Percentiles rank a stretch among this genome's conserved stretches.
phyloP scores from a whole-genome alignment of 345 rosid genomes.

The Triadica sebifera region DNA sequence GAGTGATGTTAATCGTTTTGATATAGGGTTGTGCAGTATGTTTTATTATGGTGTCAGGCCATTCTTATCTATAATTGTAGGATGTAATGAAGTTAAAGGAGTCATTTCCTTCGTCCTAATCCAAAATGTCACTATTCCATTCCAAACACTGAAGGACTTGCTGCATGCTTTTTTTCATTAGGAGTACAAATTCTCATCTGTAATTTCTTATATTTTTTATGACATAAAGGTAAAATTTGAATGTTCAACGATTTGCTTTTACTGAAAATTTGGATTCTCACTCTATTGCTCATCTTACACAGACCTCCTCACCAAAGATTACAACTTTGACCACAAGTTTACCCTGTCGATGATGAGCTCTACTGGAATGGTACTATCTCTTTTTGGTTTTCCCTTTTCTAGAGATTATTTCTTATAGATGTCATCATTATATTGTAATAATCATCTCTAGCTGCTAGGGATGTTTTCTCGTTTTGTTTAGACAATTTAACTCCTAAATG shows the following conservation, averaged over 20 bases:
- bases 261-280: slow-evolving; percentile 4
- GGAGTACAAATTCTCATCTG: not conserved
- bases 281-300: slow-evolving; percentile 29
- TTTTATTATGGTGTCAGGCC: not conserved
- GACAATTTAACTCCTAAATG: not conserved
- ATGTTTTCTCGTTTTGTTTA: not conserved
- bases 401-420: not conserved
- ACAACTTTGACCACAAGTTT: slow-evolving; percentile 71
- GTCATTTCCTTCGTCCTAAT: not conserved
- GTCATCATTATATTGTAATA: not conserved
- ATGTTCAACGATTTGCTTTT: not conserved
- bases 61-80: not conserved
- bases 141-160: not conserved
- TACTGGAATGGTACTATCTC: slow-evolving; percentile 55
- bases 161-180: not conserved
- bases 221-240: not conserved
- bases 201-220: not conserved
- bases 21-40: not conserved
- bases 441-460: not conserved
- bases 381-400: slow-evolving; percentile 15
- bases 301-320: slow-evolving; percentile 74
- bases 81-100: not conserved
- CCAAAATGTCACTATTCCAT: not conserved
- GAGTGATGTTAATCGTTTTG: not conserved
- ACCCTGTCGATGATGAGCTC: slow-evolving; percentile 52